Percentiles rank a stretch among this genome's conserved stretches.
Evolutionary conservation across 805 yeast genomes (phyloP).

Genomic region (Yamadazyma olivae): DNA sequence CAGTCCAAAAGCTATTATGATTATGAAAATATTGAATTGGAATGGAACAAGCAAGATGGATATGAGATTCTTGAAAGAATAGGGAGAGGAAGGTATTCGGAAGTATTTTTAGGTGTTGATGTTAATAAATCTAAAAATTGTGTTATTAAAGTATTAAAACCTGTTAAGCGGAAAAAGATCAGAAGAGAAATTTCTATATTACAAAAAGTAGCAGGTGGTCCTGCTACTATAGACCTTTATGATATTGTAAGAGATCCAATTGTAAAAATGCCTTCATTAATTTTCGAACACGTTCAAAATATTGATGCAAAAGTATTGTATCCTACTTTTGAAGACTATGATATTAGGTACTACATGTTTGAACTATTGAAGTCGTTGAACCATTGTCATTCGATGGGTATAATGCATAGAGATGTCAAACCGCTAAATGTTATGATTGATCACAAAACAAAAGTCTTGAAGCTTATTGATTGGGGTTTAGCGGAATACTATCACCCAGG

Average conservation of each 20-base stretch:
- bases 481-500: conserved; percentile 93
- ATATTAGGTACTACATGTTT: conserved; percentile 79
- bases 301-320: conserved; percentile 79
- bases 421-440: conserved; percentile 97
- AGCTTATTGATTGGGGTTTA: conserved; percentile 93
- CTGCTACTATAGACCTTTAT: conserved; percentile 70
- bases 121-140: conserved; percentile 58
- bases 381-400: conserved; percentile 90
- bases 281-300: conserved; percentile 82
- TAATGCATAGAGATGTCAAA: conserved; percentile 93
- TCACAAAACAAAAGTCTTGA: conserved; percentile 62
- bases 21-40: conserved; percentile 58
- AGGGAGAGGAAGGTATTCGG: conserved; percentile 94
- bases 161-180: conserved; percentile 89
- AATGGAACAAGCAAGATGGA: conserved; percentile 42
- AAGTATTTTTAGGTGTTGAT: conserved; percentile 84
- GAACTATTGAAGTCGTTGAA: conserved; percentile 82
- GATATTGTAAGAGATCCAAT: conserved; percentile 82
- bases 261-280: conserved; percentile 79
- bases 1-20: conserved; percentile 82
- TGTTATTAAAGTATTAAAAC: conserved; percentile 87
- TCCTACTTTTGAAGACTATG: conserved; percentile 70
- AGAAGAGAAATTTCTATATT: conserved; percentile 85
- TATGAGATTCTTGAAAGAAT: conserved; percentile 81
- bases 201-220: conserved; percentile 81